Base-by-base conservation (phyloP, 179 eudicot genomes). In the Silene noctiflora region DNA sequence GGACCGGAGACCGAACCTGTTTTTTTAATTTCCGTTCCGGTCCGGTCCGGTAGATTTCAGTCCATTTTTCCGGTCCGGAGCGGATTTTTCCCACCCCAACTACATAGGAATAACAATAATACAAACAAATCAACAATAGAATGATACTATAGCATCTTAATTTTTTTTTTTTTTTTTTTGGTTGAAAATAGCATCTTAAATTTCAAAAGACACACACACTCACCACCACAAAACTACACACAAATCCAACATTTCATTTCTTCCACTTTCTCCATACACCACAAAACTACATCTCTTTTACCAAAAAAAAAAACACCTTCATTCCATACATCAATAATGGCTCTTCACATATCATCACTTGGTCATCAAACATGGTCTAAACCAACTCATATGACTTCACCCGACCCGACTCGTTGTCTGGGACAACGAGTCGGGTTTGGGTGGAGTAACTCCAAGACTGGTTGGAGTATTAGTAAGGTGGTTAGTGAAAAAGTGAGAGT, bases 291-390 rank as follows among this genome's bases (percentile, higher is more conserved):
- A 48, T 48, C 55, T 29, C 29, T 77, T 33, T 33, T n/a, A 21
- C 22, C 6, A 19, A 19, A 19, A 9, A 24, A 48, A 70, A 55
- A 67, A 48, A 48, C 14, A 33, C n/a, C n/a, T n/a, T n/a, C n/a
- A 33, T 27, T 27, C 39, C 46, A 7, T 10, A 42, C 11, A 27
- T 3, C 51, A 2, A 20, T 6, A 56, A 84, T 84, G 87, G 85
- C 87, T 55, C 75, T 82, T 22, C 80, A 83, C n/a, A 51, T 84
- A 75, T 76, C 72, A 69, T 69, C 85, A 0, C 59, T 78, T 17
- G 71, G 77, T 11, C 83, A 79, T 14, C 77, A 75, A 13, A 66
- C 87, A 55, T 84, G 85, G 85, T 51, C 78, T 1, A 14, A 73
- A 24, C 25, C 79, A 13, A 72, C 76, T 9, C 77, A 78, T 39